A percentile compares a stretch with the other conserved stretches of the same genome.
These are phyloP conservation scores for Phytopythium boreale DNA, from an alignment of 352 stramenopile species.

Conservation along the genomic window DNA sequence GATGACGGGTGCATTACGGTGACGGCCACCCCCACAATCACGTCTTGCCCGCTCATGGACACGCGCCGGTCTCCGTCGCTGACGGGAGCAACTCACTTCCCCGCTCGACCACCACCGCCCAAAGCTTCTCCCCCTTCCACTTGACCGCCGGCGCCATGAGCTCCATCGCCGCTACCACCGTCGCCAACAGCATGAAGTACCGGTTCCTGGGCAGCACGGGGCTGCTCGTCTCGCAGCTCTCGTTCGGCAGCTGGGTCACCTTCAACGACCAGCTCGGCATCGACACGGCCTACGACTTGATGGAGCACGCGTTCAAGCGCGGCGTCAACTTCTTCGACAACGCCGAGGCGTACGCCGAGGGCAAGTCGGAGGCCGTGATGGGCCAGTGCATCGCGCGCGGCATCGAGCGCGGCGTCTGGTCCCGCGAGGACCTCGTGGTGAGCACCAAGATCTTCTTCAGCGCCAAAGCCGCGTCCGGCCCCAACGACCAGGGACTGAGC, in stretches of 20 bases:
- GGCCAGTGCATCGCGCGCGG: slow-evolving; percentile 44
- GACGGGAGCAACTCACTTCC: not conserved
- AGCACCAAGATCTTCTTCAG: slow-evolving; percentile 68
- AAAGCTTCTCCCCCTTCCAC: no score
- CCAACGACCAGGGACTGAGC: slow-evolving; percentile 29
- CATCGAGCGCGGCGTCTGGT: slow-evolving; percentile 38
- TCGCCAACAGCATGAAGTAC: slow-evolving; percentile 40
- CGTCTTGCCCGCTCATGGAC: not conserved
- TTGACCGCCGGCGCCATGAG: not conserved
- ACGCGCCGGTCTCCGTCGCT: no score
- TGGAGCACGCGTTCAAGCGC: slow-evolving; percentile 44
- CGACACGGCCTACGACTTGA: slow-evolving; percentile 46
- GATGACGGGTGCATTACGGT: no score
- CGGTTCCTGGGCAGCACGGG: slow-evolving; percentile 44
- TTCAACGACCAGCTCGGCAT: slow-evolving; percentile 45
- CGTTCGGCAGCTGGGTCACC: slow-evolving; percentile 44
- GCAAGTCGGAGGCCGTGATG: slow-evolving; percentile 47
- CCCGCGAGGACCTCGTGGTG: slow-evolving; percentile 54
- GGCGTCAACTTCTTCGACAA: slow-evolving; percentile 74
- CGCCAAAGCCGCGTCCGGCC: slow-evolving; percentile 14
- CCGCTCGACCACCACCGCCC: no score
- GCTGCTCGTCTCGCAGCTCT: slow-evolving; percentile 43
- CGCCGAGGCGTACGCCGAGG: slow-evolving; percentile 42
- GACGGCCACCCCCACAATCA: no score
- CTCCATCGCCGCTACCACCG: slow-evolving; percentile 18